Percentiles rank a stretch among this genome's conserved stretches.
These are phyloP conservation scores for Nicotiana attenuata DNA, from an alignment of 257 asterid genomes.

Conservation along the genomic window DNA sequence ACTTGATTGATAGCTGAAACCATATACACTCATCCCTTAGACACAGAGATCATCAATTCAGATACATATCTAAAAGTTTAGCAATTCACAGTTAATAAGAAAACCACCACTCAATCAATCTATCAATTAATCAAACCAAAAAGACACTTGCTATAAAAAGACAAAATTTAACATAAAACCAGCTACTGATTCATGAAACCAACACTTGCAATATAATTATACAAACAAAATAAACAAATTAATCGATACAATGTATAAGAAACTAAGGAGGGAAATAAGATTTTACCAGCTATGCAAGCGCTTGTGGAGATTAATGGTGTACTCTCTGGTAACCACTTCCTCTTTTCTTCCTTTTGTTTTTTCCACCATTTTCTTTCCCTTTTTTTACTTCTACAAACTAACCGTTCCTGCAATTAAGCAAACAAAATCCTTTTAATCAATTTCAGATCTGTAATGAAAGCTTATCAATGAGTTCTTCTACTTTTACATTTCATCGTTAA, in stretches of 20 bases:
- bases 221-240: neutral
- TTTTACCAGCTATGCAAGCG: conserved; percentile 49
- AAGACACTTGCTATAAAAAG: neutral
- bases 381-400: neutral
- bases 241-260: neutral
- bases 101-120: neutral
- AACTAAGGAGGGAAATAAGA: neutral
- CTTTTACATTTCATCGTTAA: no score
- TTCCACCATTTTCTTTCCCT: conserved; percentile 31
- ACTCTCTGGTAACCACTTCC: conserved; percentile 48
- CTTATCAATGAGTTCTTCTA: no score
- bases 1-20: no score
- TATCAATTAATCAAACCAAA: neutral
- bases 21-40: neutral
- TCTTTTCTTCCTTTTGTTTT: conserved; percentile 42
- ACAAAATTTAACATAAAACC: neutral
- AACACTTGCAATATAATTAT: neutral
- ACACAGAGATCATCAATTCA: neutral
- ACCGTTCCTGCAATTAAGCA: conserved; percentile 24
- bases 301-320: conserved; percentile 53
- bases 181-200: neutral
- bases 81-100: neutral
- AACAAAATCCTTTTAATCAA: neutral
- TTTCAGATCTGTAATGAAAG: neutral
- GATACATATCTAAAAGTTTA: neutral